These are phyloP conservation scores for Dysphania ambrosioides DNA, from an alignment of 148 eudicot genomes.

Conservation along the genomic window DNA sequence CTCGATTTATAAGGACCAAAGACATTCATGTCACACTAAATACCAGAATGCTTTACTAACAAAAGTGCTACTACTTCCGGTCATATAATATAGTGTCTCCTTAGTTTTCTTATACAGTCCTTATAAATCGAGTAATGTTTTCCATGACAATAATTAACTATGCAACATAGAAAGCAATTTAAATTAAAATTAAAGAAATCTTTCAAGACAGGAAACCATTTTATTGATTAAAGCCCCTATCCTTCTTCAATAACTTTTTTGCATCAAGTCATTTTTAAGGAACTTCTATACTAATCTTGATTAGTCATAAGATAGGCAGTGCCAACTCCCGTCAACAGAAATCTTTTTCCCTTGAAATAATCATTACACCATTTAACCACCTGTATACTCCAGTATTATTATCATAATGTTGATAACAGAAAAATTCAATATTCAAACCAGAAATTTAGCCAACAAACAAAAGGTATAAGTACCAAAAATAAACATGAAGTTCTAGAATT, in stretches of 20 bases:
- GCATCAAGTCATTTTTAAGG: neutral
- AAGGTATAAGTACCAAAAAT: neutral
- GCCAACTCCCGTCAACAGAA: neutral
- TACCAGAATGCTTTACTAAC: neutral
- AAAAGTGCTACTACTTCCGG: neutral
- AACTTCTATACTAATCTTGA: neutral
- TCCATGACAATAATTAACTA: too few relatives aligned
- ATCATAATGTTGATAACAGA: neutral
- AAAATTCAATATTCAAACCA: neutral
- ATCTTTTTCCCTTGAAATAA: neutral
- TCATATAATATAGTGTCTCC: neutral
- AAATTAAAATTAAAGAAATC: too few relatives aligned
- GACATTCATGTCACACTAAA: too few relatives aligned
- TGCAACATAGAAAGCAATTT: too few relatives aligned
- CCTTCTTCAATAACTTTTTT: neutral
- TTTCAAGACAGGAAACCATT: too few relatives aligned
- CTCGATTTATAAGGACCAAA: too few relatives aligned
- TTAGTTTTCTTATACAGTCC: too few relatives aligned
- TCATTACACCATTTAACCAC: neutral
- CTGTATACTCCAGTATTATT: neutral
- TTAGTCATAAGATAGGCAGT: neutral
- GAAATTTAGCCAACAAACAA: neutral
- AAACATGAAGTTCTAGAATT: slow-evolving; percentile 4
- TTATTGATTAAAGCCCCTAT: too few relatives aligned
- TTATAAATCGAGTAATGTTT: too few relatives aligned